Evolutionary conservation across 192 early-diverging fungal species (phyloP), one percentile per base, ranked within the genome.

Genomic region (Helicostylum pulchrum): DNA sequence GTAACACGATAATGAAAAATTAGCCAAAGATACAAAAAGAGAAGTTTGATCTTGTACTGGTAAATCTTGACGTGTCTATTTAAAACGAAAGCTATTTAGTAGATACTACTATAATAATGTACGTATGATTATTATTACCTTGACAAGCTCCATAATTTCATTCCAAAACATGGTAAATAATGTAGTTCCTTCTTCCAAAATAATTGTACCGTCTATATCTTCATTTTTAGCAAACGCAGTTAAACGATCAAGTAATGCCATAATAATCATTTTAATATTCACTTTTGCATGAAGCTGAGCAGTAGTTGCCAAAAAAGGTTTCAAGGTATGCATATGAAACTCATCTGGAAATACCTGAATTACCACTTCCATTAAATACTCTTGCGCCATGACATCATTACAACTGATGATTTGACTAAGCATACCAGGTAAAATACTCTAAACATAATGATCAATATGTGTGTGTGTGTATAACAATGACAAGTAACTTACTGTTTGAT

Each of bases 291-390:
- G 88, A 32, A 99, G 78, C 71, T 92, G 87, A 11, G 92, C 94
- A 6, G 91, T 94, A 11, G 94, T 92, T 2, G 90, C 86, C 56
- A 99, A 80, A 62, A 97, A 89, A 36, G 87, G 83, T 20, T 91
- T 90, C 45, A 99, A 80, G 0, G 93, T 94, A 26, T 89, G 84
- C 43, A 99, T 73, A 58, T 99, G 97, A 73, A 96, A 98, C 57
- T 97, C 96, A 65, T 98, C 97, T 43, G 86, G 92, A 66, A 99
- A 99, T 11, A 91, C 90, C 88, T 99, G 98, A 71, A 98, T 94
- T 60, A 97, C 94, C 15, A 95, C 95, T 71, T 99, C 98, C 95
- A 99, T 97, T 23, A 99, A 81, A 72, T 99, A 99, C 72, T 99
- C 98, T 71, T 99, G 98, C 4, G 98, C 98, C 53, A 99, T 91